Base-by-base conservation (phyloP, 805 yeast genomes). In the Nakazawaea wyomingensis region DNA sequence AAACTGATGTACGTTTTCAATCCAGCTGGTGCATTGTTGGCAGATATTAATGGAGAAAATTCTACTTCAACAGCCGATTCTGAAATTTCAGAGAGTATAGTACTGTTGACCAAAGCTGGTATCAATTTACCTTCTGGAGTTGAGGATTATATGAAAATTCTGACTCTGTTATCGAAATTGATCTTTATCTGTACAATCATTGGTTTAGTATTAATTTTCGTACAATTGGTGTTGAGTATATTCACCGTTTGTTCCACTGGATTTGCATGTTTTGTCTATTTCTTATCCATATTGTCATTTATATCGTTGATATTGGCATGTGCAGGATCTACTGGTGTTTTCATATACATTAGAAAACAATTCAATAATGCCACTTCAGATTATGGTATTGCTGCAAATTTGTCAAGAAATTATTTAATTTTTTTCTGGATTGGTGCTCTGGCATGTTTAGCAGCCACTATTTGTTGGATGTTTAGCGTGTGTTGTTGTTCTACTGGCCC, bases 261-360 rank as follows among this genome's bases (percentile, higher is more conserved):
- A n/a, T 65, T 73, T 50, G 61, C 72, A 10, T 60, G 68, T 41
- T 46, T 74, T 24, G 71, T 79, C 6, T 60, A 71, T 37, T 35
- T 83, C 5, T 33, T 74, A 17, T 64, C 76, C 0, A 24, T 72
- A 7, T 48, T 75, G 11, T 68, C 76, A 10, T 57, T 65, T 35
- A 22, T 67, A 4, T 49, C 67, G 10, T 50, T 70, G n/a, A 10
- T 66, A 3, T 50, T 73, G 14, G 67, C 74, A 22, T 72, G 78
- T 22, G 86, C 71, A 13, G 63, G 82, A 18, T 68, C 83, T 22
- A 83, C 91, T 0, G 93, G 81, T 14, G 65, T 74, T n/a, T 82
- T 66, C 63, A 44, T 64, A 4, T 68, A 68, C 43, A 68, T 81
- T 47, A 61, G 71, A 46, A 61, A 65, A 10, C 65, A 72, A 42